Evolutionary conservation across 192 early-diverging fungal species (phyloP).

Genomic region (Coemansia umbellata): DNA sequence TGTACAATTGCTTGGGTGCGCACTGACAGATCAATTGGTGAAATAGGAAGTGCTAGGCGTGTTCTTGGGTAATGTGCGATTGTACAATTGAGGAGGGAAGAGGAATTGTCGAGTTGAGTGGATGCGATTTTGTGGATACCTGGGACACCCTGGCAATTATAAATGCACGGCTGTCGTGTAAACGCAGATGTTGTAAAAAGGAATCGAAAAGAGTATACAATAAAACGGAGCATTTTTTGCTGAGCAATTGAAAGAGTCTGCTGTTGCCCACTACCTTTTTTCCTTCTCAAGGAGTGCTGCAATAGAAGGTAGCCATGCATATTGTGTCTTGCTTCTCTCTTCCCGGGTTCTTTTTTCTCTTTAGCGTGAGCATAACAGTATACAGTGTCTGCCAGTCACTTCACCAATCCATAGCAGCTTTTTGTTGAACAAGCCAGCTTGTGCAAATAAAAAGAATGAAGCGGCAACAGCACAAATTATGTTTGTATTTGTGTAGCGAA

Average conservation of each 20-base stretch:
- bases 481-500: too few species aligned
- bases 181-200: not conserved
- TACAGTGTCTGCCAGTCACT: too few species aligned
- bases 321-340: too few species aligned
- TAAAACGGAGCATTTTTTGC: not conserved
- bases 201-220: not conserved
- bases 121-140: slow-evolving; percentile 2
- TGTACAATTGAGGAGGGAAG: slow-evolving; percentile 29
- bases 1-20: slow-evolving; percentile 15
- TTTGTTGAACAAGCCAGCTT: too few species aligned
- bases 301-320: not conserved
- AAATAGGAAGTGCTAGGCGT: slow-evolving; percentile 1
- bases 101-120: not conserved
- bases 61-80: slow-evolving; percentile 5
- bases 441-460: too few species aligned
- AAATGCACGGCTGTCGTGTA: slow-evolving; percentile 7
- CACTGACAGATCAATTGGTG: slow-evolving; percentile 1
- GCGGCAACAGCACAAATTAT: too few species aligned
- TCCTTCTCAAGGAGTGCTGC: not conserved
- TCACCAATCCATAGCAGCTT: too few species aligned
- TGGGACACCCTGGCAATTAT: slow-evolving; percentile 7
- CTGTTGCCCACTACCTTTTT: not conserved
- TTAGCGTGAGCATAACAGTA: too few species aligned
- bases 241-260: not conserved
- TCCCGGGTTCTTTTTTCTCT: too few species aligned